Base-by-base conservation (phyloP, 208 protist species). In the Lotmaria passim region DNA sequence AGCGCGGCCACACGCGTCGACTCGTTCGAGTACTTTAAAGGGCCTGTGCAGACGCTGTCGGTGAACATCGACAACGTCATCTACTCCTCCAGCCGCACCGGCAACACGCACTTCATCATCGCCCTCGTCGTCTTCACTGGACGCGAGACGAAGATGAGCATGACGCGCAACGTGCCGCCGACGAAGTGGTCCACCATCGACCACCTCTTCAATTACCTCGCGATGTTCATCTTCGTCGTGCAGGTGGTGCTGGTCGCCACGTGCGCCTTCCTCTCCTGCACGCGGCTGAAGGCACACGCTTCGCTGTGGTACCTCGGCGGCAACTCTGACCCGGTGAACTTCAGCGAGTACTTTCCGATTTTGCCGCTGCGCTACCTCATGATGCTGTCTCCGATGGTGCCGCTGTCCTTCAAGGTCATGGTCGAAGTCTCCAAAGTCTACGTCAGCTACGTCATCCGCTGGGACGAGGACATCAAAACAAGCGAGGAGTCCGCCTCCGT, bases 351-450 rank as follows among this genome's bases (percentile, higher is more conserved):
- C 56, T 76, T 81, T n/a, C 43, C 94, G 15, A 68, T 96, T n/a
- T 75, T 97, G 26, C 87, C 93, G 11, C 72, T 98, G 30, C 82
- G 93, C 31, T 98, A 93, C 69, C 86, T 98, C 57, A 83, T 97
- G 62, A 81, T 98, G 65, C 93, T 93, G 15, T 95, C 93, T 7
- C 84, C 94, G 6, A 98, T 99, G 85, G 97, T 98, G 57, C 97
- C 97, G 12, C 94, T 98, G 33, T 98, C 93, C 36, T 91, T 99
- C 73, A 98, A 98, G 63, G 94, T 98, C 14, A 97, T 93, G 66
- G 56, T 97, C 1, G 95, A 98, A 74, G 77, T 98, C 38, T 93
- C 84, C 11, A 98, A 98, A 79, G 91, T 89, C 17, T 85, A 91
- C 60, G 85, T 98, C 47, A 90, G 93, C 41, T 63, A 68, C 64